These are phyloP conservation scores for Orbilia brochopaga DNA, from an alignment of 2,329 filamentous ascomycete genomes.

Conservation along the genomic window DNA sequence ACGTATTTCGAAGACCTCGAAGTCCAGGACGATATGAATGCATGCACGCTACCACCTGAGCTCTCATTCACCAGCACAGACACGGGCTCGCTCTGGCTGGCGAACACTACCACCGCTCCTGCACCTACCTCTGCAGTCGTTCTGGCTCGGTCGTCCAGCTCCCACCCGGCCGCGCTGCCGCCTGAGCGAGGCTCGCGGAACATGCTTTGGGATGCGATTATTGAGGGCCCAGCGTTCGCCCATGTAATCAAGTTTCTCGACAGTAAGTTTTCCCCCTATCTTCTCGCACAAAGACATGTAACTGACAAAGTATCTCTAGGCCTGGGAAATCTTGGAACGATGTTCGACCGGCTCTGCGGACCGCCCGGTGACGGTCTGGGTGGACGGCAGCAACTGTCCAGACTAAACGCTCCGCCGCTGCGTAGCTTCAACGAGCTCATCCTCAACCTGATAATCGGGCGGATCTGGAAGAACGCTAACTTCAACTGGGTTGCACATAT, in stretches of 20 bases:
- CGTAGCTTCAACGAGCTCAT: conserved; percentile 32
- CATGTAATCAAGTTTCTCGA: conserved; percentile 35
- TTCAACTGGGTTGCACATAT: conserved; percentile 39
- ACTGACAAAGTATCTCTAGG: conserved; percentile 17
- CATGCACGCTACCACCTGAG: conserved; percentile 10
- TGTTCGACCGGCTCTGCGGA: conserved; percentile 17
- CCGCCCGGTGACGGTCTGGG: conserved; percentile 5
- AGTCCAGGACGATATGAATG: conserved; percentile 18
- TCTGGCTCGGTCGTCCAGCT: background rate
- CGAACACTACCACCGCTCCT: background rate
- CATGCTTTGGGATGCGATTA: conserved; percentile 20
- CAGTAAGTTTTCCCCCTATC: conserved; percentile 16
- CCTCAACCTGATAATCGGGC: conserved; percentile 28
- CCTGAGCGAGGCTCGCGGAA: conserved; percentile 19
- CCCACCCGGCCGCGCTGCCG: conserved; percentile 20
- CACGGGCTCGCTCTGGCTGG: background rate
- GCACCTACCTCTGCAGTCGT: background rate
- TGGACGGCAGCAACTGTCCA: conserved; percentile 1
- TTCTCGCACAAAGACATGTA: background rate
- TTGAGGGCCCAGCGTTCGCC: conserved; percentile 28
- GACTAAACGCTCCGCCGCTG: conserved; percentile 4
- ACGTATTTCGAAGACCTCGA: conserved; percentile 36
- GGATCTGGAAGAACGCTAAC: conserved; percentile 25
- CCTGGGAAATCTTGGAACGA: conserved; percentile 28
- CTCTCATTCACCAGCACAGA: background rate